phyloP scores from a whole-genome alignment of 1,284 basidiomycete genomes.

The Apiotrichum laibachii region DNA sequence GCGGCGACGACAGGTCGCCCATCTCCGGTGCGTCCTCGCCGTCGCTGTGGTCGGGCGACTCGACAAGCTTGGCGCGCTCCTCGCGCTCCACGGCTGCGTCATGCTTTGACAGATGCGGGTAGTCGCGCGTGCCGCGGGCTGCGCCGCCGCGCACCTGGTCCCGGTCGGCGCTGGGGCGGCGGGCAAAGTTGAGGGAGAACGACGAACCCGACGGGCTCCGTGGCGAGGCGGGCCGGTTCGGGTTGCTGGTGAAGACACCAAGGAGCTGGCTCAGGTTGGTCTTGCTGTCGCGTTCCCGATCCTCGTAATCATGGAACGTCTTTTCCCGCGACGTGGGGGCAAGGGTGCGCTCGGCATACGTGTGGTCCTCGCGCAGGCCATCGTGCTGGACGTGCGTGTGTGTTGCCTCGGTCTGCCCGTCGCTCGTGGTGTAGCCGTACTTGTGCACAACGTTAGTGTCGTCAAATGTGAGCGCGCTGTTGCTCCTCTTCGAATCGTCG shows the following conservation, averaged over 20 bases:
- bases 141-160: constrained; percentile 25
- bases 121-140: constrained; percentile 33
- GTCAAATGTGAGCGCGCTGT: constrained; percentile 44
- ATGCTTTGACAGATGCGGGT: constrained; percentile 32
- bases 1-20: background rate
- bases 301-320: constrained; percentile 4
- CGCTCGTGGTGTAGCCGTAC: constrained; percentile 38
- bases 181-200: background rate
- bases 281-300: constrained; percentile 1
- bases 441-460: constrained; percentile 49
- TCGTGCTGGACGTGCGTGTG: constrained; percentile 33
- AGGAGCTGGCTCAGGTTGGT: constrained; percentile 13
- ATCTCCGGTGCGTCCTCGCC: constrained; percentile 1
- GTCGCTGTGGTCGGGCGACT: background rate
- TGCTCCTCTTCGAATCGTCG: constrained; percentile 16
- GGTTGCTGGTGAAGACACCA: constrained; percentile 1
- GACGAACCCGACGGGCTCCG: background rate
- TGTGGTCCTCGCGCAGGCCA: constrained; percentile 4
- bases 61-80: constrained; percentile 35
- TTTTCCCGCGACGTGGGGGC: background rate
- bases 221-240: background rate
- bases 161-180: background rate
- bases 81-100: constrained; percentile 31
- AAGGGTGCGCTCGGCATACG: background rate
- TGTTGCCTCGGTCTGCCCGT: constrained; percentile 28